Base-by-base conservation (phyloP, 2,329 filamentous ascomycete genomes). In the Ceratocystis lukuohia region DNA sequence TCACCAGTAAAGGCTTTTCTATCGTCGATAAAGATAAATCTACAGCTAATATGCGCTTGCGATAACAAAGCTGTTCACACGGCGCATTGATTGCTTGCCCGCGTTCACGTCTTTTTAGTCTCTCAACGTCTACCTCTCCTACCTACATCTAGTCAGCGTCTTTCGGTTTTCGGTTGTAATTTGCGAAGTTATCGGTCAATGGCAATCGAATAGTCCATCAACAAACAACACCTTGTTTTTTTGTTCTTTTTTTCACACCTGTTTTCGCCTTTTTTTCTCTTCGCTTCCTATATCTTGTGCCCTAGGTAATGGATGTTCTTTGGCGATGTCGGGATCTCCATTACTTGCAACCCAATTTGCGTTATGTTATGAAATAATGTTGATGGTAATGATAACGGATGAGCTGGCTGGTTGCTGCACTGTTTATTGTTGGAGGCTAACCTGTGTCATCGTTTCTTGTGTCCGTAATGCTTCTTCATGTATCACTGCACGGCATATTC, bases 101-200 rank as follows among this genome's bases (percentile, higher is more conserved):
- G 62, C 65, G 20, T 61, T 64, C 61, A 66, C 65, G 59, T 67
- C 56, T 62, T 66, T 65, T 66, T 68, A 57, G 64, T 68, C 50
- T 65, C 65, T 65, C 61, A 68, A 66, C 64, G 67, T 66, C 64
- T 68, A 66, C 61, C 66, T 65, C 64, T 59, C 59, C 64, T 63
- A 64, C 67, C 64, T 66, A 53, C 61, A 68, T 68, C 67, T 68
- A 68, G 66, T 68, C 66, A 68, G 66, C 65, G 66, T 69, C 62
- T 66, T 70, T 76, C 76, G 75, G 78, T 76, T 78, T 78, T 80
- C 78, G 80, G 79, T 82, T 83, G 80, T 82, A 81, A 79, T 79
- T 80, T 78, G 76, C 79, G 79, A 79, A 78, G 75, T 78, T 78
- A 79, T 80, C 75, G 76, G 74, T 77, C 76, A 77, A 79, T 77